Evolutionary conservation across 257 asterid species (phyloP).

Genomic region (Rehmannia glutinosa): DNA sequence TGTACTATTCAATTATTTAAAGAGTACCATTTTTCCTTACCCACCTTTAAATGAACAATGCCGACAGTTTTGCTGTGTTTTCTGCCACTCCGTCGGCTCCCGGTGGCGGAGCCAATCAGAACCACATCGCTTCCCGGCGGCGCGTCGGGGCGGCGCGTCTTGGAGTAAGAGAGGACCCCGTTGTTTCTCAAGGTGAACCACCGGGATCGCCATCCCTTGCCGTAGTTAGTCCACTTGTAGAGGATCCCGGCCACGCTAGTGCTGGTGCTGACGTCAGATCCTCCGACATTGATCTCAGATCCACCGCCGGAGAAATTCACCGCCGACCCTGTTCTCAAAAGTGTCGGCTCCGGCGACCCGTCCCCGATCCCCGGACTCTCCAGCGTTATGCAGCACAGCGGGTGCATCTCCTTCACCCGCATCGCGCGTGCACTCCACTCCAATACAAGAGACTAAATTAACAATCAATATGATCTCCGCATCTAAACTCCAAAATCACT

Average conservation of each 20-base stretch:
- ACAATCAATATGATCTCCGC: background rate
- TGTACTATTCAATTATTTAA: background rate
- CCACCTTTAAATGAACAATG: conserved; percentile 86
- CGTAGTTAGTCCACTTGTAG: conserved; percentile 89
- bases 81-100: conserved; percentile 29
- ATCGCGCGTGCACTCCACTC: conserved; percentile 23
- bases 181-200: conserved; percentile 73
- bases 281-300: conserved; percentile 62
- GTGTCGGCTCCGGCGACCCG: conserved; percentile 62
- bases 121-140: conserved; percentile 28
- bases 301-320: conserved; percentile 41
- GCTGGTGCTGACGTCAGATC: conserved; percentile 53
- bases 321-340: conserved; percentile 71
- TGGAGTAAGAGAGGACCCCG: conserved; percentile 76
- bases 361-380: conserved; percentile 68
- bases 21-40: no score
- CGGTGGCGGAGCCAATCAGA: conserved; percentile 28
- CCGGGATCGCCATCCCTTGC: conserved; percentile 96
- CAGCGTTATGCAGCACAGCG: conserved; percentile 81
- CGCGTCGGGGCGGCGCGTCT: conserved; percentile 49
- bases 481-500: no score
- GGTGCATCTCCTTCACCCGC: conserved; percentile 94
- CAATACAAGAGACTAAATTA: background rate
- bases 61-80: conserved; percentile 50
- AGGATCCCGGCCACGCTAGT: conserved; percentile 67